These are phyloP conservation scores for Ophiocordyceps robertsii DNA, from an alignment of 2,329 filamentous ascomycete species.

Conservation along the genomic window DNA sequence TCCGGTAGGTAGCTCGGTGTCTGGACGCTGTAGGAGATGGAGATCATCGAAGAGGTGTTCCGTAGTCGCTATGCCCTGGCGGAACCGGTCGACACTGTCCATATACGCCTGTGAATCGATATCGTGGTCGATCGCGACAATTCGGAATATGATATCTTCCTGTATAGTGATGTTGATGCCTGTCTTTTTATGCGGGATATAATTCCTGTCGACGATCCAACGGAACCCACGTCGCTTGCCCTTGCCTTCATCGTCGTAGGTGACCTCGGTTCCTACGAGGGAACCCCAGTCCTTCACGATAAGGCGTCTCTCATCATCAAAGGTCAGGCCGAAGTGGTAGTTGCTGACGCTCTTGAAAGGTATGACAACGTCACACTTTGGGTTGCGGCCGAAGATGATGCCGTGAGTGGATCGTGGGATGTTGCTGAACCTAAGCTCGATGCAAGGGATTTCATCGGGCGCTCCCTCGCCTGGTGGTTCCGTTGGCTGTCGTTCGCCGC, in stretches of 20 bases:
- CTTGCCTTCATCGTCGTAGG: slow-evolving; percentile 6
- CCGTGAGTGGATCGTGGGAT: slow-evolving; percentile 5
- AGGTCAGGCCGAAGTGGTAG: slow-evolving; percentile 8
- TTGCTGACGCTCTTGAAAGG: slow-evolving; percentile 2
- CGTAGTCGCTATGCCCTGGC: slow-evolving; percentile 3
- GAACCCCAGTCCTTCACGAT: slow-evolving; percentile 10
- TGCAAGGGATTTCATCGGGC: no score
- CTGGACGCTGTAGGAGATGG: slow-evolving; percentile 1
- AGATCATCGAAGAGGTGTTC: slow-evolving; percentile 5
- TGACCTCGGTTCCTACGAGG: slow-evolving; percentile 10
- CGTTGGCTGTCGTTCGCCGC: background rate
- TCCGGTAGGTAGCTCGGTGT: slow-evolving; percentile 2
- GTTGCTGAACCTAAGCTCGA: slow-evolving; percentile 6
- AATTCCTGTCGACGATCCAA: slow-evolving; percentile 11
- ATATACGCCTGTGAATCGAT: slow-evolving; percentile 6
- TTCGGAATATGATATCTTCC: slow-evolving; percentile 1
- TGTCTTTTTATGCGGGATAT: background rate
- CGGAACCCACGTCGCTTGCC: slow-evolving; percentile 8
- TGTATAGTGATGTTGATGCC: slow-evolving; percentile 5
- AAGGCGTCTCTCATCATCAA: slow-evolving; percentile 6
- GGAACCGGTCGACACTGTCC: slow-evolving; percentile 7
- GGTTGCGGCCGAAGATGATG: slow-evolving; percentile 6
- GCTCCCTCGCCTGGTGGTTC: no score
- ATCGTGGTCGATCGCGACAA: slow-evolving; percentile 4
- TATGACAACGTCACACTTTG: slow-evolving; percentile 6